A percentile compares a stretch with the other conserved stretches of the same genome.
Evolutionary conservation across 768 basidiomycete species (phyloP).

Genomic region (Tylopilus felleus): DNA sequence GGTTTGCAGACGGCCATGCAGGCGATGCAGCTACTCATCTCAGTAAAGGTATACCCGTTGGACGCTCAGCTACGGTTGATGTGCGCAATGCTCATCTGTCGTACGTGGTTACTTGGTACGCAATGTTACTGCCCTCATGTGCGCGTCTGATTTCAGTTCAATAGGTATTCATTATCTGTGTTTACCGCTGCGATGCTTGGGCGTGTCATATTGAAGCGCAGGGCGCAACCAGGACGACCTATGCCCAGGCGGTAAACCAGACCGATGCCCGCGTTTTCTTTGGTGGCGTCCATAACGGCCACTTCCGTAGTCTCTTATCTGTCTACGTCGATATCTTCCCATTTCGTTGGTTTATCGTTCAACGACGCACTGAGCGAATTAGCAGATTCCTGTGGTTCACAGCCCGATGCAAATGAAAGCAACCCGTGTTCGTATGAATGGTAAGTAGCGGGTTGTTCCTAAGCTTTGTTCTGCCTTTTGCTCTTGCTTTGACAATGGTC

Average conservation of each 20-base stretch:
- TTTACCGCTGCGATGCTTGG: conserved; percentile 83
- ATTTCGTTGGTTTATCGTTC: not conserved
- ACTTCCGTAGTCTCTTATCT: conserved; percentile 4
- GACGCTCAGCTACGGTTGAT: conserved; percentile 78
- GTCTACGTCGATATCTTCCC: not conserved
- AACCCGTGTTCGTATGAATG: not conserved
- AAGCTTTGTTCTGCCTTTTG: conserved; percentile 7
- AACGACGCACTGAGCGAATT: not conserved
- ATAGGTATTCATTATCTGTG: conserved; percentile 85
- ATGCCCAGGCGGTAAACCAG: conserved; percentile 49
- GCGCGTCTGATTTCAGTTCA: conserved; percentile 10
- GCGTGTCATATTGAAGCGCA: conserved; percentile 58
- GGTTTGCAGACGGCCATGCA: conserved; percentile 70
- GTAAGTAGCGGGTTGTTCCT: conserved; percentile 11
- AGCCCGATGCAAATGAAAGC: conserved; percentile 6
- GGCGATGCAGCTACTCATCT: conserved; percentile 63
- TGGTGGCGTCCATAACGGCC: not conserved
- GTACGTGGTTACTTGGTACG: conserved; percentile 93
- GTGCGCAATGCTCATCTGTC: conserved; percentile 91
- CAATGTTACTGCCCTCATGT: conserved; percentile 1
- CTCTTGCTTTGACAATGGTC: conserved; percentile 8
- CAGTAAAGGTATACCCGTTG: conserved; percentile 77
- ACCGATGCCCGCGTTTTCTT: not conserved
- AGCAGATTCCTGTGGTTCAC: not conserved
- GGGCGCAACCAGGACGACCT: conserved; percentile 43